phyloP scores from a whole-genome alignment of 805 yeast species.

The Pichia scutulata region DNA sequence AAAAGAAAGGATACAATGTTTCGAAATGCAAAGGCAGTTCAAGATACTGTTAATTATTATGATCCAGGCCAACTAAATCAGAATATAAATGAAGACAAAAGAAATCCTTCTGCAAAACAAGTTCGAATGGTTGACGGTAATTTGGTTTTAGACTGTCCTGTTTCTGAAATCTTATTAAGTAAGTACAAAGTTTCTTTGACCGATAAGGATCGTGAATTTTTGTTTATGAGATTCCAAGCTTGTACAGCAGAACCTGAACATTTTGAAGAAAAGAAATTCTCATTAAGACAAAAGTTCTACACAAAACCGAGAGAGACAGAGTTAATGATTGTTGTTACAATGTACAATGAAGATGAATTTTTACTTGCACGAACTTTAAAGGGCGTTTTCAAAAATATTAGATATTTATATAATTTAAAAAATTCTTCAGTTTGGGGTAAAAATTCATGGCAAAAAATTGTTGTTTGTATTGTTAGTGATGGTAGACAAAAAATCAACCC shows the following conservation, averaged over 20 bases:
- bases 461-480: constrained; percentile 83
- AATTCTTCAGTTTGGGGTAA: constrained; percentile 81
- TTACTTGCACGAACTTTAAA: constrained; percentile 77
- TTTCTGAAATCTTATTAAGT: constrained; percentile 55
- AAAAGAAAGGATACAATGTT: constrained; percentile 9
- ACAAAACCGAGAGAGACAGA: constrained; percentile 77
- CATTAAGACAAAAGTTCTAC: constrained; percentile 77
- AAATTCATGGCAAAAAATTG: constrained; percentile 91
- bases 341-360: constrained; percentile 85
- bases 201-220: constrained; percentile 51
- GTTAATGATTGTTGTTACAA: constrained; percentile 74
- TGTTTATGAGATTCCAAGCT: constrained; percentile 88
- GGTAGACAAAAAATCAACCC: constrained; percentile 83
- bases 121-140: constrained; percentile 65
- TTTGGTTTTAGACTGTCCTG: constrained; percentile 82
- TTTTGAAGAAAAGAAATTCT: constrained; percentile 54
- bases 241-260: constrained; percentile 86
- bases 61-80: background rate
- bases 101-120: constrained; percentile 25
- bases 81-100: background rate
- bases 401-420: constrained; percentile 59
- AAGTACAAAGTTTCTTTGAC: constrained; percentile 41
- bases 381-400: constrained; percentile 84
- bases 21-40: constrained; percentile 12
- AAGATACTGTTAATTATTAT: constrained; percentile 12